These are phyloP conservation scores for Cydonia oblonga DNA, from an alignment of 331 rosid species.

Conservation along the genomic window DNA sequence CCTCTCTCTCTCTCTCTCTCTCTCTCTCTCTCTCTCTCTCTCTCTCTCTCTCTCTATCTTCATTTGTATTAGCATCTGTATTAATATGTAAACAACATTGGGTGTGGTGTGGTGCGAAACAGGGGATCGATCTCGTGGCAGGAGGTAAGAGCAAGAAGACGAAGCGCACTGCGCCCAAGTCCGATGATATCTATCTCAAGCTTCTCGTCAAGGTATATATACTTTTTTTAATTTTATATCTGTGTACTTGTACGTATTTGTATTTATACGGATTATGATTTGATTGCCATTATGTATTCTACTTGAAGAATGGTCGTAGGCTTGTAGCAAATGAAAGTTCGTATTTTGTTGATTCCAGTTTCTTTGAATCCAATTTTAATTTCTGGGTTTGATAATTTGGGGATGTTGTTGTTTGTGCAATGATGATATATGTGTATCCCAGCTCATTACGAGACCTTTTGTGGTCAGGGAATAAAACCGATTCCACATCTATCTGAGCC, in stretches of 20 bases:
- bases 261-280: background rate
- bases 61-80: background rate
- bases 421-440: conserved; percentile 27
- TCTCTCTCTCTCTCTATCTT: background rate
- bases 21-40: background rate
- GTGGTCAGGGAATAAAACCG: conserved; percentile 14
- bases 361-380: background rate
- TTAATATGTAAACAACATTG: background rate
- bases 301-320: background rate
- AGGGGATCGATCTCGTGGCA: conserved; percentile 81
- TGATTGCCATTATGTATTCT: no score
- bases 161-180: conserved; percentile 65
- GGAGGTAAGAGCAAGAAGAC: conserved; percentile 77
- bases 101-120: conserved; percentile 1
- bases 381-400: background rate
- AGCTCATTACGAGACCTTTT: conserved; percentile 30
- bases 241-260: background rate
- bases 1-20: background rate
- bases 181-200: conserved; percentile 72
- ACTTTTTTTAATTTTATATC: background rate
- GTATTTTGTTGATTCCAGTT: background rate
- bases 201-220: conserved; percentile 36
- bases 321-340: background rate
- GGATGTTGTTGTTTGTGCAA: background rate
- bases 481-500: conserved; percentile 28